A percentile compares a stretch with the other conserved stretches of the same genome.
Evolutionary conservation across 352 stramenopile species (phyloP).

Genomic region (Pythium folliculosum): DNA sequence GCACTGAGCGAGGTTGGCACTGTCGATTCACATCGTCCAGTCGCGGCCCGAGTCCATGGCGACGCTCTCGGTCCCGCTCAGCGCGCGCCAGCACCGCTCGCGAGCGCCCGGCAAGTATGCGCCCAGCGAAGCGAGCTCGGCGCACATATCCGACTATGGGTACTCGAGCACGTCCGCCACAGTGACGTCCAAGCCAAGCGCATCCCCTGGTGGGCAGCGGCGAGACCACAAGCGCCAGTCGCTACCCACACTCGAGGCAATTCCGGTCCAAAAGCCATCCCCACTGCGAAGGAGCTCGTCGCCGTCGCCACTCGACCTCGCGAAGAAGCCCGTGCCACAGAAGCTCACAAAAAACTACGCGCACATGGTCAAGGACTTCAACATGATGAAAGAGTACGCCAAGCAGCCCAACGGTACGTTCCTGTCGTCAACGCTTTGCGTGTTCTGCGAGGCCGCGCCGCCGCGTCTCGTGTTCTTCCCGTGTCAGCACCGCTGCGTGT

Average conservation of each 20-base stretch:
- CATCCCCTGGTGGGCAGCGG: not conserved
- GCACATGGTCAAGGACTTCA: slow-evolving; percentile 53
- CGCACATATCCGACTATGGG: slow-evolving; percentile 1
- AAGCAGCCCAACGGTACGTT: slow-evolving; percentile 48
- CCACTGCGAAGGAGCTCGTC: slow-evolving; percentile 8
- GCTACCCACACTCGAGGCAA: slow-evolving; percentile 3
- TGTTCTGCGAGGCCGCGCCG: slow-evolving; percentile 40
- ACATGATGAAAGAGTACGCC: slow-evolving; percentile 53
- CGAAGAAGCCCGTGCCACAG: slow-evolving; percentile 9
- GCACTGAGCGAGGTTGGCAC: no score
- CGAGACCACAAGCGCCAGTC: slow-evolving; percentile 10
- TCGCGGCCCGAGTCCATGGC: not conserved
- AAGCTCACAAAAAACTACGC: slow-evolving; percentile 58
- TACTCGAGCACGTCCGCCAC: not conserved
- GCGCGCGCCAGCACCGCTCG: not conserved
- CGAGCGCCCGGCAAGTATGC: slow-evolving; percentile 6
- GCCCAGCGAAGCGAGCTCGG: not conserved
- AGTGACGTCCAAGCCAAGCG: not conserved
- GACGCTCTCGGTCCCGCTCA: not conserved
- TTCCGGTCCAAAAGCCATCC: not conserved
- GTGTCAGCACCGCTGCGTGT: slow-evolving; percentile 71
- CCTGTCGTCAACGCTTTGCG: slow-evolving; percentile 37
- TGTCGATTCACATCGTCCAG: no score
- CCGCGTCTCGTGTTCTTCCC: slow-evolving; percentile 57
- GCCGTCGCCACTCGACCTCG: not conserved